Conservation (phyloP, 257 asterid genomes). For the Henckelia pumila region DNA sequence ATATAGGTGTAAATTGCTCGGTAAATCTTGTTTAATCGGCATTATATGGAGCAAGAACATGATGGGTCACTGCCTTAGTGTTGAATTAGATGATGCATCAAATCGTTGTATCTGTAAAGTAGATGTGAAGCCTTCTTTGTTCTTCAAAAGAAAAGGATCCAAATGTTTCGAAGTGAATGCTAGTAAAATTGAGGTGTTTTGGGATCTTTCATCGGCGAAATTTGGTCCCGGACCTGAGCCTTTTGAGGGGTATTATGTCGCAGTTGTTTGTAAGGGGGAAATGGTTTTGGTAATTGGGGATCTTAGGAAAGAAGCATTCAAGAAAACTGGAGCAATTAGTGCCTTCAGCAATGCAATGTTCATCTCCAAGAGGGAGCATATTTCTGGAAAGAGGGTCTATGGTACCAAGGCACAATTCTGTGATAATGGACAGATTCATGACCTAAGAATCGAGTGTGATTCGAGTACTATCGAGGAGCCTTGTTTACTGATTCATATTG, state of each 20-base stretch:
- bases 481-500: slow-evolving; percentile 55
- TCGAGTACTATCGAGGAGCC: slow-evolving; percentile 50
- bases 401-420: slow-evolving; percentile 68
- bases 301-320: slow-evolving; percentile 74
- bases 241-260: slow-evolving; percentile 68
- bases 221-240: slow-evolving; percentile 93
- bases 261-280: slow-evolving; percentile 57
- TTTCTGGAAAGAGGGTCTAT: slow-evolving; percentile 66
- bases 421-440: slow-evolving; percentile 65
- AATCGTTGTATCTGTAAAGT: slow-evolving; percentile 70
- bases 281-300: slow-evolving; percentile 76
- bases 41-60: slow-evolving; percentile 79
- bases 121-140: slow-evolving; percentile 83
- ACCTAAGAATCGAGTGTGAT: slow-evolving; percentile 71
- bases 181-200: slow-evolving; percentile 54
- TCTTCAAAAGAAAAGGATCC: slow-evolving; percentile 87
- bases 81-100: slow-evolving; percentile 79
- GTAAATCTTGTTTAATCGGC: slow-evolving; percentile 62
- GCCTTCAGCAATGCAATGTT: slow-evolving; percentile 42
- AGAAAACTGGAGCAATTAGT: slow-evolving; percentile 57
- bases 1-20: slow-evolving; percentile 63
- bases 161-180: slow-evolving; percentile 52
- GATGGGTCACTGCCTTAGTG: slow-evolving; percentile 84
- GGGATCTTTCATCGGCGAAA: slow-evolving; percentile 83
- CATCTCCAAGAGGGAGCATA: slow-evolving; percentile 69